phyloP scores from a whole-genome alignment of 2,329 filamentous ascomycete genomes.

The Colletotrichum falcatum region DNA sequence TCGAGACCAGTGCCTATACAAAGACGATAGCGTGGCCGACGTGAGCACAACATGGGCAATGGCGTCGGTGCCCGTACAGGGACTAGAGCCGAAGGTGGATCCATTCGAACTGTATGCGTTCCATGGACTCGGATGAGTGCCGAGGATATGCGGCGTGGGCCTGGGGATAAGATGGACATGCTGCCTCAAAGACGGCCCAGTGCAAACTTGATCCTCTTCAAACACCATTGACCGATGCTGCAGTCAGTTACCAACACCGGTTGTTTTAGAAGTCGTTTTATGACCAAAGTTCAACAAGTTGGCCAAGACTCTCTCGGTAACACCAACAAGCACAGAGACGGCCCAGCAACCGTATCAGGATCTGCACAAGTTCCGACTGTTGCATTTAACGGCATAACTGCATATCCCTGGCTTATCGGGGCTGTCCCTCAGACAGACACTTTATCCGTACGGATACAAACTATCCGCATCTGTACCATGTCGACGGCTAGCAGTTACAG shows the following conservation, averaged over 20 bases:
- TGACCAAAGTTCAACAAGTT: not conserved
- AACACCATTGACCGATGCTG: not conserved
- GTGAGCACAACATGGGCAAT: not conserved
- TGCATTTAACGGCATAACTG: not conserved
- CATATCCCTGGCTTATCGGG: not conserved
- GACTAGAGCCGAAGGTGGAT: not conserved
- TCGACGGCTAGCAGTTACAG: constrained; percentile 12
- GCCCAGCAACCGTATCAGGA: not conserved
- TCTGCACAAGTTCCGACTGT: not conserved
- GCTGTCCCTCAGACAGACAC: not conserved
- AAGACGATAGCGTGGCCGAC: not conserved
- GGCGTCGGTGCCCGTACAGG: not conserved
- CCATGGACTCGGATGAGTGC: not conserved
- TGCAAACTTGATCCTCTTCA: not conserved
- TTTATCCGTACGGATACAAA: too few relatives aligned
- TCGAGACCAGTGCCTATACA: not conserved
- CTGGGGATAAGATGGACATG: constrained; percentile 1
- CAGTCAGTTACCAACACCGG: not conserved
- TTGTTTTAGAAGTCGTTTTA: not conserved
- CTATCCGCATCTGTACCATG: not conserved
- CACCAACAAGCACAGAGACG: not conserved
- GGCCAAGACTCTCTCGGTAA: not conserved
- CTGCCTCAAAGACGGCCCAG: not conserved
- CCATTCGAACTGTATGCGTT: too few relatives aligned
- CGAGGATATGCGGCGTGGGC: not conserved